Evolutionary conservation across 768 basidiomycete genomes (phyloP).

Genomic region (Clitopilus passeckerianus): DNA sequence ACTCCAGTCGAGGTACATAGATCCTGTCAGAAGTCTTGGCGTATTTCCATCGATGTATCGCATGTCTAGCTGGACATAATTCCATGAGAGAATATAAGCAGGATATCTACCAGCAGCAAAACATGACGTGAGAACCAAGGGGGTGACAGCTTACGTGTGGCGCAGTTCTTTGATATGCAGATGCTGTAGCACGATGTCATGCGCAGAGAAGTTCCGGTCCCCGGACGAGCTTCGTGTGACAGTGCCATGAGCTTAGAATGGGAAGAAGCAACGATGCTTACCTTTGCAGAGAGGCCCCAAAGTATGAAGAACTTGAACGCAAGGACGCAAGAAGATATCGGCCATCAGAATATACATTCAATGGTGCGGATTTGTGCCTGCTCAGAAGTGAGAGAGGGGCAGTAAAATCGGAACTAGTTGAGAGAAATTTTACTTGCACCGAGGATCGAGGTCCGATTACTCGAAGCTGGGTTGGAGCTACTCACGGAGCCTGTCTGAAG

Average conservation of each 20-base stretch:
- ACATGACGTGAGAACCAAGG: conserved; percentile 56
- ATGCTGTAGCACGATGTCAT: conserved; percentile 76
- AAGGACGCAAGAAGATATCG: too few relatives aligned
- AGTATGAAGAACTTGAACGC: too few relatives aligned
- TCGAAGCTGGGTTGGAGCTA: too few relatives aligned
- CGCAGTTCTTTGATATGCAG: conserved; percentile 63
- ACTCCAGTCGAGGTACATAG: conserved; percentile 48
- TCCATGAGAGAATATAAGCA: conserved; percentile 53
- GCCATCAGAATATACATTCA: too few relatives aligned
- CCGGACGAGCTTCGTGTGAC: conserved; percentile 50
- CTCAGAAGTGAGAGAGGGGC: too few relatives aligned
- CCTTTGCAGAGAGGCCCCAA: too few relatives aligned
- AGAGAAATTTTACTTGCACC: too few relatives aligned
- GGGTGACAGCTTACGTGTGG: conserved; percentile 60
- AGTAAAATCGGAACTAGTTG: too few relatives aligned
- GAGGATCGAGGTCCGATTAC: too few relatives aligned
- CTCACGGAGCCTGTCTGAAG: too few relatives aligned
- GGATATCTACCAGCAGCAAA: conserved; percentile 72
- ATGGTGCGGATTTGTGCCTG: too few relatives aligned
- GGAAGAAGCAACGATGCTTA: conserved; percentile 65
- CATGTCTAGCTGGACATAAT: too few relatives aligned
- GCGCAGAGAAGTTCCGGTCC: conserved; percentile 68
- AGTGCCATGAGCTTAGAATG: conserved; percentile 65
- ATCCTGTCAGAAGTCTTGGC: conserved; percentile 43
- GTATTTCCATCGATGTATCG: conserved; percentile 61